Base-by-base conservation (phyloP, 179 eudicot species). In the Spinacia oleracea region DNA sequence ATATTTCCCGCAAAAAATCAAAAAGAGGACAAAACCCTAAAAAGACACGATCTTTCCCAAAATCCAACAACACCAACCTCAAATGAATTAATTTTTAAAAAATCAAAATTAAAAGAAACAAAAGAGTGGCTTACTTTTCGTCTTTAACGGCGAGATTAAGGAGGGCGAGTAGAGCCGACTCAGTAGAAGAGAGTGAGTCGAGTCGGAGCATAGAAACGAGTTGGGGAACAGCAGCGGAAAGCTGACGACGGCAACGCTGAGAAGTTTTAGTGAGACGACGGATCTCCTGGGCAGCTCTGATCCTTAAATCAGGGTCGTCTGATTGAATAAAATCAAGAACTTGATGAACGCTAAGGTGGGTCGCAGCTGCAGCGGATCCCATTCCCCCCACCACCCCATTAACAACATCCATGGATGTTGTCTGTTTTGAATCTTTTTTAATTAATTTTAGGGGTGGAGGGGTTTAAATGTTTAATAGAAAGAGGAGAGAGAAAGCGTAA, bases 101-200 rank as follows among this genome's bases (percentile, higher is more conserved):
- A 70, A 70, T 65, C 42, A 56, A 29, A 67, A 68, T 58, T 42
- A 76, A 55, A 56, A 46, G 6, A 0, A 15, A 27, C 70, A 72
- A 31, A 68, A 81, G 74, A 70, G 11, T n/a, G 56, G 81, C 85
- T 74, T 72, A 96, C 99, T 81, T 83, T 85, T 96, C 98, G 74
- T 96, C 97, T 80, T 96, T 92, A 70, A 96, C 99, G 68, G 98
- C 98, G 66, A 96, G 97, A 73, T 96, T 96, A 76, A 96, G 97
- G 46, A 96, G 89, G 4, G 99, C 98, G n/a, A 92, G 91, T 3
- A 94, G 90, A 21, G 98, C 99, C n/a, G 94, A 87, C 80, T 92
- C 91, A 34, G 89, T 82, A 38, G 89, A 84, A 20, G 82, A 81
- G 53, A 77, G 62, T 59, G 92, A 91, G 80, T 80, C 78, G 25